Base-by-base conservation (phyloP, 2,329 filamentous ascomycete species). In the Pleomassaria siparia region DNA sequence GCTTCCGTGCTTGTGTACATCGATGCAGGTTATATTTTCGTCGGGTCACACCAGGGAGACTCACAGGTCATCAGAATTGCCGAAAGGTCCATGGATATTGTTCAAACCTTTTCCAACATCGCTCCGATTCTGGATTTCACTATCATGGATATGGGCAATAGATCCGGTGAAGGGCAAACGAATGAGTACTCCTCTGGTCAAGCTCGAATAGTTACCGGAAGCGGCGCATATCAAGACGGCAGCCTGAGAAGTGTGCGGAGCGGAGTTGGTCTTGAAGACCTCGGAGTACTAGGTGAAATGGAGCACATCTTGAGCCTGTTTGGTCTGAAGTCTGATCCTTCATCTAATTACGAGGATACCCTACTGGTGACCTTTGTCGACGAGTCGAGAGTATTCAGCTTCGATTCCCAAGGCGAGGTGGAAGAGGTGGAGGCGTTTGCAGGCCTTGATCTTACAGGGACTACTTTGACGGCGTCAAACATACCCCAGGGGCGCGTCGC, bases 151-250 rank as follows among this genome's bases (percentile, higher is more conserved):
- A 88, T 97, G 79, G 92, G 91, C 0, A 91, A 90, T 58, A 80
- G 89, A 46, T 86, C 89, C 50, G 86, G 86, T 18, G 87, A 94
- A 54, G 83, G 80, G 8, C 85, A 89, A 15, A 87, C 86, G 2
- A 95, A 94, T 61, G 89, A 94, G 53, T 99, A 96, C 63, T 95
- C 91, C 0, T 96, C 92, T 0, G 94, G 94, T 0, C 92, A 99
- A 71, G 91, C 94, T 37, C 83, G 91, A 30, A 88, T 99, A 51
- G 90, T 99, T 10, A 91, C 92, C 2, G 92, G 91, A 0, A 96
- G 91, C 46, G 94, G 94, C 22, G 91, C 89, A 0, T 94, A 89
- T 65, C 85, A 88, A 55, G 90, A 96, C 62, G 94, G 94, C 15
- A 92, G 88, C 46, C 74, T 99, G 44, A 80, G 94, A 50, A 96